phyloP scores from a whole-genome alignment of 306 rosid genomes.

The Citrullus colocynthis region DNA sequence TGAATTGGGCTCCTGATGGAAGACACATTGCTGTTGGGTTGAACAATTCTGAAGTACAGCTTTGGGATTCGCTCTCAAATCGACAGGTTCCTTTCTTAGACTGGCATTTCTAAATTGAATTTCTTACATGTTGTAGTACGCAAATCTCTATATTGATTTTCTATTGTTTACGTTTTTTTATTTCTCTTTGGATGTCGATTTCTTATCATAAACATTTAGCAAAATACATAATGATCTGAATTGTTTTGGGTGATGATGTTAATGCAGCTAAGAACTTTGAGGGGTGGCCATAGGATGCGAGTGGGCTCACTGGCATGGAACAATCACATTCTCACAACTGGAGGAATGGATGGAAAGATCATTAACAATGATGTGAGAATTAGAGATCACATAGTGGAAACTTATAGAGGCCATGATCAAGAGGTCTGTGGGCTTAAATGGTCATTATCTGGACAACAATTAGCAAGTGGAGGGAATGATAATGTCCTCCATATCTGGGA shows the following conservation, averaged over 20 bases:
- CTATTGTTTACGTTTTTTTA: too few species aligned
- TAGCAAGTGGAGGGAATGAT: conserved; percentile 75
- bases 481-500: conserved; percentile 71
- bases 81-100: conserved; percentile 27
- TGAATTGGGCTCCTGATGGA: conserved; percentile 78
- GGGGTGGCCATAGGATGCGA: conserved; percentile 43
- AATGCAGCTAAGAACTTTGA: conserved; percentile 48
- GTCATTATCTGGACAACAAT: conserved; percentile 62
- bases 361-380: conserved; percentile 62
- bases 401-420: conserved; percentile 57
- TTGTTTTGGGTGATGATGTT: not conserved
- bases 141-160: too few species aligned
- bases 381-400: conserved; percentile 51
- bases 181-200: too few species aligned
- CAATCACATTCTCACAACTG: conserved; percentile 59
- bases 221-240: not conserved
- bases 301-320: conserved; percentile 76
- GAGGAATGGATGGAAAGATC: conserved; percentile 64
- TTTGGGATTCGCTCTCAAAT: conserved; percentile 50
- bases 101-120: not conserved
- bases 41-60: conserved; percentile 57
- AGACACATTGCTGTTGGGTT: conserved; percentile 58
- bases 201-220: not conserved
- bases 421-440: conserved; percentile 78
- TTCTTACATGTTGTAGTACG: not conserved